A percentile compares a stretch with the other conserved stretches of the same genome.
These are phyloP conservation scores for Hevea brasiliensis DNA, from an alignment of 345 rosid species.

Conservation along the genomic window DNA sequence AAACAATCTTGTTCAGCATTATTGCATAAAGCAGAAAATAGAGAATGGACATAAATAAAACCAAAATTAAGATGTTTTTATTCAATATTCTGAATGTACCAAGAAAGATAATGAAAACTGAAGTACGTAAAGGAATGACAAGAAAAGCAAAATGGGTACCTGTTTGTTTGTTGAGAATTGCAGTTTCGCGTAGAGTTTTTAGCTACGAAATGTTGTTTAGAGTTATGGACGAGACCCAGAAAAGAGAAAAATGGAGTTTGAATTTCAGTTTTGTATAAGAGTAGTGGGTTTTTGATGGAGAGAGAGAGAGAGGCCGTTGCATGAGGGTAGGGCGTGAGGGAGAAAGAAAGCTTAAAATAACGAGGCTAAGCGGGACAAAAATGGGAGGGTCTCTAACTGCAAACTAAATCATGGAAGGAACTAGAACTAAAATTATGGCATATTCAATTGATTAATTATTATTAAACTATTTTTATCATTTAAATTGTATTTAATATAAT, in stretches of 20 bases:
- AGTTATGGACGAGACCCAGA: neutral
- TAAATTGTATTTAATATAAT: no score
- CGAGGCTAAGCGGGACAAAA: constrained; percentile 25
- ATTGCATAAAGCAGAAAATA: constrained; percentile 4
- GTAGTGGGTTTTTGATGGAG: constrained; percentile 8
- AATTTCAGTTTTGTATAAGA: constrained; percentile 9
- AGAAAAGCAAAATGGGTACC: constrained; percentile 29
- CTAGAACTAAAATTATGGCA: neutral
- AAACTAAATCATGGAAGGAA: constrained; percentile 22
- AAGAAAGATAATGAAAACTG: neutral
- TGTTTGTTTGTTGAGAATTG: constrained; percentile 12
- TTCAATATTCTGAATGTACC: neutral
- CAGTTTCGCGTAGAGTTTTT: neutral
- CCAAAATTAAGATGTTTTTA: neutral
- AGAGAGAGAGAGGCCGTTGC: constrained; percentile 32
- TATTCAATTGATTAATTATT: neutral
- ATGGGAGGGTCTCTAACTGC: neutral
- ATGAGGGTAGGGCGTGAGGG: constrained; percentile 23
- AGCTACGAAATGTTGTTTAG: neutral
- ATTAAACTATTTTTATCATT: no score
- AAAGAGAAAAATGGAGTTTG: constrained; percentile 19
- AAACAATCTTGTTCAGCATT: neutral
- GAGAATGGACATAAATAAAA: constrained; percentile 1
- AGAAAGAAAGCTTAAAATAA: constrained; percentile 32
- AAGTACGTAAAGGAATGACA: neutral